Percentiles rank a stretch among this genome's conserved stretches.
Conservation (phyloP, 2,329 filamentous ascomycete genomes). For the Berkeleyomyces rouxiae region DNA sequence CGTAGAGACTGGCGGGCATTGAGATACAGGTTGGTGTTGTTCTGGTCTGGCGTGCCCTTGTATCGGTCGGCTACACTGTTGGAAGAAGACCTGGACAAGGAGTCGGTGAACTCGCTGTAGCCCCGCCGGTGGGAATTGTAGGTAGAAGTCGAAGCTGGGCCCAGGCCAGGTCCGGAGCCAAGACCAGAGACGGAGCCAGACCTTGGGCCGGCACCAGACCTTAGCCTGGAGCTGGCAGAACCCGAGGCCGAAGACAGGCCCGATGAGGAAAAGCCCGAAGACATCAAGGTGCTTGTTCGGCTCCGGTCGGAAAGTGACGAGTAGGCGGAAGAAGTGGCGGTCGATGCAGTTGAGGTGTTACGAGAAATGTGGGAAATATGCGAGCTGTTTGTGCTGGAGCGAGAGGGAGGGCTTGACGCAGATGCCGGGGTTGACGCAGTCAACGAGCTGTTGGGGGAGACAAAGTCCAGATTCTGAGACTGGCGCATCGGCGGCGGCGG, state of each 20-base stretch:
- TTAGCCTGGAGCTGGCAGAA: slow-evolving; percentile 14
- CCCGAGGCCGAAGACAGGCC: slow-evolving; percentile 38
- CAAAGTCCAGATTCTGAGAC: slow-evolving; percentile 21
- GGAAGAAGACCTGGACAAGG: slow-evolving; percentile 24
- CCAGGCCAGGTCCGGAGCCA: neutral
- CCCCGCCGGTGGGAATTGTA: slow-evolving; percentile 51
- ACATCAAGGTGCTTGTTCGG: slow-evolving; percentile 44
- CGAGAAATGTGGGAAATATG: slow-evolving; percentile 26
- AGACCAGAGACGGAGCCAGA: slow-evolving; percentile 15
- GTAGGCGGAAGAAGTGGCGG: slow-evolving; percentile 53
- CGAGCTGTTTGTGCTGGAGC: slow-evolving; percentile 3
- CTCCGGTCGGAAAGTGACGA: slow-evolving; percentile 41
- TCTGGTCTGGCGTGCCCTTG: slow-evolving; percentile 19
- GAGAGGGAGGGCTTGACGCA: slow-evolving; percentile 4
- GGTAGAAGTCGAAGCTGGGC: slow-evolving; percentile 38
- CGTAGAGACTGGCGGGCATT: slow-evolving; percentile 62
- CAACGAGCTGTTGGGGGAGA: slow-evolving; percentile 17
- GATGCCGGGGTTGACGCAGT: slow-evolving; percentile 21
- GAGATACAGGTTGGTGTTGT: slow-evolving; percentile 50
- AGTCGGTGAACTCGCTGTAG: slow-evolving; percentile 51
- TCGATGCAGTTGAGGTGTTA: slow-evolving; percentile 54
- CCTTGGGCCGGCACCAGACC: slow-evolving; percentile 10
- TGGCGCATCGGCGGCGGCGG: slow-evolving; percentile 19
- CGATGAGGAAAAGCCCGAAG: slow-evolving; percentile 29
- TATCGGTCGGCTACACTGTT: slow-evolving; percentile 7